These are phyloP conservation scores for Suillus luteus DNA, from an alignment of 768 basidiomycete genomes.

Conservation along the genomic window DNA sequence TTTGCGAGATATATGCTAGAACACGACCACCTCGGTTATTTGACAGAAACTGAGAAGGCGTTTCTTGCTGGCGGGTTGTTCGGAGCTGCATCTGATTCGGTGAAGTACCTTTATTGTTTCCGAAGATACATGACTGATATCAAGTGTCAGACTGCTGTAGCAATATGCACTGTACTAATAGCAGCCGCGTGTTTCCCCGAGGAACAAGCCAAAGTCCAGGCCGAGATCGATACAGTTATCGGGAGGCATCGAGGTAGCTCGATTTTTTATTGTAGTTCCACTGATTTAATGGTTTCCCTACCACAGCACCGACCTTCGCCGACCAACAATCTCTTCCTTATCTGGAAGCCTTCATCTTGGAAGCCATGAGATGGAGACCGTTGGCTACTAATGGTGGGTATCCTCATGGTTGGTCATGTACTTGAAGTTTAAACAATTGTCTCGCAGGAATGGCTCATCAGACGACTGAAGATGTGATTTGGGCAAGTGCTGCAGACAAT, in stretches of 20 bases:
- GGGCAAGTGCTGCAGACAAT: too few relatives aligned
- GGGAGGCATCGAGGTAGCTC: slow-evolving; percentile 29
- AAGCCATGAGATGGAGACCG: slow-evolving; percentile 35
- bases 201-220: slow-evolving; percentile 33
- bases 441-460: not conserved
- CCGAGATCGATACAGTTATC: slow-evolving; percentile 34
- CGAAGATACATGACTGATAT: not conserved
- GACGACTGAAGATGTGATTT: too few relatives aligned
- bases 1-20: slow-evolving; percentile 57
- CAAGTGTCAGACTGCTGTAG: slow-evolving; percentile 9
- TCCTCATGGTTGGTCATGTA: not conserved
- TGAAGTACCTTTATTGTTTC: slow-evolving; percentile 5
- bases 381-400: slow-evolving; percentile 21
- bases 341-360: slow-evolving; percentile 14
- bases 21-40: slow-evolving; percentile 44
- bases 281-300: not conserved
- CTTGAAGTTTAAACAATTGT: not conserved
- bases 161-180: slow-evolving; percentile 24
- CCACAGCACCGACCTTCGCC: slow-evolving; percentile 34
- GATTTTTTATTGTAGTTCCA: not conserved
- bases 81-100: slow-evolving; percentile 58
- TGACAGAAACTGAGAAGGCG: slow-evolving; percentile 50
- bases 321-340: slow-evolving; percentile 29
- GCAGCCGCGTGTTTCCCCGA: slow-evolving; percentile 16
- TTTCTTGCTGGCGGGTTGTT: slow-evolving; percentile 63